These are phyloP conservation scores for Rhododendron molle DNA, from an alignment of 148 eudicot species.

Conservation along the genomic window DNA sequence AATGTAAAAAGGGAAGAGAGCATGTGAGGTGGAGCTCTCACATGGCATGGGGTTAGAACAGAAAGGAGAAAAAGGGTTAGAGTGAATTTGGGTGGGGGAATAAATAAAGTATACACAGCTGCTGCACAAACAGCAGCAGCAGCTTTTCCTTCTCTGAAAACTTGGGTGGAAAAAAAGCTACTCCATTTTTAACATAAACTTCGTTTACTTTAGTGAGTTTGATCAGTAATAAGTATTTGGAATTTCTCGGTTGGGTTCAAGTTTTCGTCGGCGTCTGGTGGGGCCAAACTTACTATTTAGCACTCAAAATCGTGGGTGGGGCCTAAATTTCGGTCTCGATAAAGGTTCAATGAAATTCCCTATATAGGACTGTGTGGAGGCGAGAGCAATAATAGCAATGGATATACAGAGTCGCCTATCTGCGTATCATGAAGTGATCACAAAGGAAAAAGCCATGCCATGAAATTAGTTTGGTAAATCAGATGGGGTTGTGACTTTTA, in stretches of 20 bases:
- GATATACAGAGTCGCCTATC: not conserved
- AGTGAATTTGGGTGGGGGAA: not conserved
- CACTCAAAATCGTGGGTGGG: not conserved
- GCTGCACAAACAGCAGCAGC: not conserved
- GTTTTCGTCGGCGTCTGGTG: not conserved
- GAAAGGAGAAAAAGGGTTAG: not conserved
- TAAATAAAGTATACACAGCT: constrained; percentile 14
- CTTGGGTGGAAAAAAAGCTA: not conserved
- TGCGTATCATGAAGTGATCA: not conserved
- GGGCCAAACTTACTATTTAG: not conserved
- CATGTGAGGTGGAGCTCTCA: constrained; percentile 37
- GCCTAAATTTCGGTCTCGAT: not conserved
- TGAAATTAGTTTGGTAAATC: not conserved
- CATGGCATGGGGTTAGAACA: constrained; percentile 26
- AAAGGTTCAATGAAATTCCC: not conserved
- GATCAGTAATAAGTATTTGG: not conserved
- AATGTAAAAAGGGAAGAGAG: constrained; percentile 14
- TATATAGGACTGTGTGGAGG: not conserved
- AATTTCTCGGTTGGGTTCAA: not conserved
- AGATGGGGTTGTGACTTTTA: not conserved
- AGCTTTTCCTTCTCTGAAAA: not conserved
- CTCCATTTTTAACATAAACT: not conserved
- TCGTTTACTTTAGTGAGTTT: not conserved
- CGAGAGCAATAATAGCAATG: too few species aligned
- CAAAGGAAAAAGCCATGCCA: not conserved